Evolutionary conservation across 1,284 basidiomycete genomes (phyloP), one percentile per base, ranked within the genome.

Genomic region (Ganoderma lingzhi): DNA sequence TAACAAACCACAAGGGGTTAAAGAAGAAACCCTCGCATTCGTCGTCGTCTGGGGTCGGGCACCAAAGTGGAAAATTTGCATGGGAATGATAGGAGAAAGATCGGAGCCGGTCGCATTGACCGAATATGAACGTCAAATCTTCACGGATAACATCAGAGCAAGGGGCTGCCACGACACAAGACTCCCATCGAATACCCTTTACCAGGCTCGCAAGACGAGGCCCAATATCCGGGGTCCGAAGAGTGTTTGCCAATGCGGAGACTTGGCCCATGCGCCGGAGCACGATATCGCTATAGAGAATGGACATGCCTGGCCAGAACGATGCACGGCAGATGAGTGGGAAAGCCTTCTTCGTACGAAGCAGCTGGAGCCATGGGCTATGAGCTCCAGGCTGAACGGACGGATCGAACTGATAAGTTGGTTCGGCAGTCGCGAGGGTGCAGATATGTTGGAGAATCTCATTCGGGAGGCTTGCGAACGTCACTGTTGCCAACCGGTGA

Each of bases 181-280:
- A 42, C 48, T 66, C 65, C 30, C 61, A 62, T 2, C 60, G 65
- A 2, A 66, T 55, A 28, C 17, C 35, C 65, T 62, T 62, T 39
- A 66, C 32, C 8, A 32, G 8, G 0, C 4, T n/a, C 2, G 35
- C 59, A 6, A 62, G 28, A 3, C 41, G 14, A 2, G 8, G 1
- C 4, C 60, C 28, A 14, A 62, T 5, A 30, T 59, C 42, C 3
- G 32, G n/a, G 5, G 44, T 6, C 0, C 65, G 65, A 1, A 67
- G n/a, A 1, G 66, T 67, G 14, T 44, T 17, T 0, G 66, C 66
- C 15, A 67, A 48, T 12, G 62, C 66, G 10, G 39, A 19, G 30
- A 67, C 58, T 42, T 67, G 66, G n/a, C 66, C 66, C 62, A 63
- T 67, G 15, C 66, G 53, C 8, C 61, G 61, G n/a, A 67, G 39